Evolutionary conservation across 352 stramenopile genomes (phyloP).

Genomic region (Globisporangium uncinulatum): DNA sequence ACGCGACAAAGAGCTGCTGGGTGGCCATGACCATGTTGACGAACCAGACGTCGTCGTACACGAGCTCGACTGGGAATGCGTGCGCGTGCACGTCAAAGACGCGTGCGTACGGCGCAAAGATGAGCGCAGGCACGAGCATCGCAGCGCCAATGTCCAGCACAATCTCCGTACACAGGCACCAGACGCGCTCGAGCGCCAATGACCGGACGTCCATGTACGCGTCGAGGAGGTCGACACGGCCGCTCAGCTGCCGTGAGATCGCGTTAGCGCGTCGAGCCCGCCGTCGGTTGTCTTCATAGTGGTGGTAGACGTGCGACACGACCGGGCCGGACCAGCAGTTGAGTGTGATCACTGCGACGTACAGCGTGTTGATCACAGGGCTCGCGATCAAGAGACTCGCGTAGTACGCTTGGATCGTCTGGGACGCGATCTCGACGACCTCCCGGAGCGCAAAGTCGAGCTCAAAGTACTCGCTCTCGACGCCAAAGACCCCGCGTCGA

Average conservation of each 20-base stretch:
- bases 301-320: conserved; percentile 4
- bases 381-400: conserved; percentile 11
- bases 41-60: conserved; percentile 18
- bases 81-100: conserved; percentile 8
- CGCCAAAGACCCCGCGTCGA: conserved; percentile 7
- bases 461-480: conserved; percentile 17
- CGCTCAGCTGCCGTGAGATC: too few relatives aligned
- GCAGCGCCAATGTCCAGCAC: conserved; percentile 12
- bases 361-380: conserved; percentile 21
- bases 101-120: conserved; percentile 8
- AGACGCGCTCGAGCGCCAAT: conserved; percentile 12
- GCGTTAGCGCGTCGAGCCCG: conserved; percentile 7
- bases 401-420: conserved; percentile 16
- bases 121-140: conserved; percentile 14
- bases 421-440: conserved; percentile 18
- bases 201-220: background rate
- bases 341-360: conserved; percentile 9
- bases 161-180: conserved; percentile 14
- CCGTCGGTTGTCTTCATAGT: too few relatives aligned
- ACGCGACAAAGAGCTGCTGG: conserved; percentile 16
- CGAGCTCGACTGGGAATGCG: background rate
- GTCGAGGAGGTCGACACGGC: too few relatives aligned
- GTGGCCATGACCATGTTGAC: conserved; percentile 20
- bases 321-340: conserved; percentile 27
- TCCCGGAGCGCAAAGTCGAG: conserved; percentile 14